Conservation (phyloP, 805 yeast genomes). For the Candida anglica region DNA sequence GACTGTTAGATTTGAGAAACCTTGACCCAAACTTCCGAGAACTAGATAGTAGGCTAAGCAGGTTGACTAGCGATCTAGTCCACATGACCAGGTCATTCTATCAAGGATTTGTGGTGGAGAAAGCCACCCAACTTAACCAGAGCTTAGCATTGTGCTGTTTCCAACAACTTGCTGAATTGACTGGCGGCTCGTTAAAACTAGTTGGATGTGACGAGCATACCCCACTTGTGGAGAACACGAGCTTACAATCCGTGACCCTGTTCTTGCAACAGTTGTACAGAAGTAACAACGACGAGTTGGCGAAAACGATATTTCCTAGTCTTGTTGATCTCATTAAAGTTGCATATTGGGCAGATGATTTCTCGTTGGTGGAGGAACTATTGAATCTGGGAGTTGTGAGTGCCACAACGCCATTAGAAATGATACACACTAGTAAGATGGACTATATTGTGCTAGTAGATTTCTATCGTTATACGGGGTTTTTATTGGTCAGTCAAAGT, state of each 20-base stretch:
- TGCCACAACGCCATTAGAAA: constrained; percentile 13
- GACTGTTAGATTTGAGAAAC: neutral
- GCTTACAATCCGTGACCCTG: no score
- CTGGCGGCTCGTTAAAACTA: no score
- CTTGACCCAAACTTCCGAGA: constrained; percentile 2
- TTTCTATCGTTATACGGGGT: constrained; percentile 24
- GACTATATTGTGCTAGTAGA: constrained; percentile 16
- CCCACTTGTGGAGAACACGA: no score
- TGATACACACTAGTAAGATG: constrained; percentile 10
- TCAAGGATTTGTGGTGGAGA: no score
- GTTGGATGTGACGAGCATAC: no score
- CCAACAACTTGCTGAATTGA: neutral
- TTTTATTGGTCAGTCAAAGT: constrained; percentile 15
- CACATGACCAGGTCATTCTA: no score
- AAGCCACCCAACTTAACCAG: no score
- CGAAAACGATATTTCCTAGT: neutral
- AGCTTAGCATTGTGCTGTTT: no score
- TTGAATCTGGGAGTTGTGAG: constrained; percentile 1
- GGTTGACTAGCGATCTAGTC: constrained; percentile 1
- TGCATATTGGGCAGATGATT: neutral
- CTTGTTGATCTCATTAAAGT: constrained; percentile 2
- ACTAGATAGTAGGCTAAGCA: neutral
- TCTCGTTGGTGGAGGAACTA: no score
- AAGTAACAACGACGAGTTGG: neutral
- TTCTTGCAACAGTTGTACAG: no score